Evolutionary conservation across 1,139 yeast species (phyloP).

Genomic region (Protomyces macrosporus): DNA sequence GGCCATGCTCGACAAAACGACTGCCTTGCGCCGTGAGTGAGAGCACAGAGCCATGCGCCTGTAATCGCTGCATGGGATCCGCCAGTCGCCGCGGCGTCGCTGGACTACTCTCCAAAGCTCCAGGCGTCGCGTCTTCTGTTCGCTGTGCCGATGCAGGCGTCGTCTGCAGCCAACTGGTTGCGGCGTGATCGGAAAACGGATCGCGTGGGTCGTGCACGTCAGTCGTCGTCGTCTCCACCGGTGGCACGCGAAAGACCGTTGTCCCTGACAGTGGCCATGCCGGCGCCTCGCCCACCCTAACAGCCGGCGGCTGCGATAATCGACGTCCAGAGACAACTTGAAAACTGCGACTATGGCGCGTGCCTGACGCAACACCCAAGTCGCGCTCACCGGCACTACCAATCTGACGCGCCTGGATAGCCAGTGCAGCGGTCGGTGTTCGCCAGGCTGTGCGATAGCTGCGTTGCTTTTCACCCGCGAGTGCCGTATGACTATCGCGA

Average conservation of each 20-base stretch:
- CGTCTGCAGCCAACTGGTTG: neutral
- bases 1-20: neutral
- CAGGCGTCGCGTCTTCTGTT: too few species aligned
- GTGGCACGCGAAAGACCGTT: too few species aligned
- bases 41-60: too few species aligned
- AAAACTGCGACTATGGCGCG: neutral
- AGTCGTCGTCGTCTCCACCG: too few species aligned
- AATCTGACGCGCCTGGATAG: neutral
- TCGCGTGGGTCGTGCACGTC: neutral
- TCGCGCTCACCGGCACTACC: neutral
- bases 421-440: neutral
- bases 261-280: too few species aligned
- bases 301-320: neutral
- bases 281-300: too few species aligned
- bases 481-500: neutral
- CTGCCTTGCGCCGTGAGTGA: neutral
- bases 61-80: too few species aligned
- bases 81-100: neutral
- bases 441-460: neutral
- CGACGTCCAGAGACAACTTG: neutral
- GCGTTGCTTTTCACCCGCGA: neutral
- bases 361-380: neutral
- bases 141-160: too few species aligned
- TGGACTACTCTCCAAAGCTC: neutral
- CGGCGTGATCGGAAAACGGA: neutral